Conservation (phyloP, 768 basidiomycete species). For the Leucocoprinus birnbaumii region DNA sequence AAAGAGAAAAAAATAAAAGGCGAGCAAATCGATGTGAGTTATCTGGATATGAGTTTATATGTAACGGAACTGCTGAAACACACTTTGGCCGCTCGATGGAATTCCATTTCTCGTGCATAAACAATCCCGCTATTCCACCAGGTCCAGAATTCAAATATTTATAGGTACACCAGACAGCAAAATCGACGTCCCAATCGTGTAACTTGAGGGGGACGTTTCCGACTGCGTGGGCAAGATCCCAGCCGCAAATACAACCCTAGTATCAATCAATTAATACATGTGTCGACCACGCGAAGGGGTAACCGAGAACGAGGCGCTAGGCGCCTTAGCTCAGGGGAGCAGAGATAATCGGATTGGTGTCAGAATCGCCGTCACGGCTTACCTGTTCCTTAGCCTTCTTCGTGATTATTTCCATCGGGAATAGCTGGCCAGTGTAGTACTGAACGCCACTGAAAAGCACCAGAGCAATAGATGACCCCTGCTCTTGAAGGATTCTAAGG, state of each 20-base stretch:
- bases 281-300: conserved; percentile 13
- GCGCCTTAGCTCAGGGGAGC: not conserved
- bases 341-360: not conserved
- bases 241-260: conserved; percentile 91
- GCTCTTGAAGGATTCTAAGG: conserved; percentile 63
- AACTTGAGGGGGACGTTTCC: conserved; percentile 90
- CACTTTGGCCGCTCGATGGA: conserved; percentile 61
- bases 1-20: conserved; percentile 16
- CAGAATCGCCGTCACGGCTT: conserved; percentile 14
- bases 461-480: conserved; percentile 79
- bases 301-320: not conserved
- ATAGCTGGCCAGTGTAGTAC: conserved; percentile 96
- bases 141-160: conserved; percentile 97
- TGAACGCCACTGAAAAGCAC: conserved; percentile 94
- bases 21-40: not conserved
- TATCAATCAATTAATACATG: conserved; percentile 15
- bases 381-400: conserved; percentile 83
- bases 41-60: not conserved
- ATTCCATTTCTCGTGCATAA: conserved; percentile 83
- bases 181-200: conserved; percentile 94
- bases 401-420: conserved; percentile 85
- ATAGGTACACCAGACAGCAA: conserved; percentile 99
- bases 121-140: conserved; percentile 95
- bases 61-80: conserved; percentile 19
- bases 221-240: conserved; percentile 94